Conservation (phyloP, 2,329 filamentous ascomycete species). For the Pseudogymnoascus verrucosus region DNA sequence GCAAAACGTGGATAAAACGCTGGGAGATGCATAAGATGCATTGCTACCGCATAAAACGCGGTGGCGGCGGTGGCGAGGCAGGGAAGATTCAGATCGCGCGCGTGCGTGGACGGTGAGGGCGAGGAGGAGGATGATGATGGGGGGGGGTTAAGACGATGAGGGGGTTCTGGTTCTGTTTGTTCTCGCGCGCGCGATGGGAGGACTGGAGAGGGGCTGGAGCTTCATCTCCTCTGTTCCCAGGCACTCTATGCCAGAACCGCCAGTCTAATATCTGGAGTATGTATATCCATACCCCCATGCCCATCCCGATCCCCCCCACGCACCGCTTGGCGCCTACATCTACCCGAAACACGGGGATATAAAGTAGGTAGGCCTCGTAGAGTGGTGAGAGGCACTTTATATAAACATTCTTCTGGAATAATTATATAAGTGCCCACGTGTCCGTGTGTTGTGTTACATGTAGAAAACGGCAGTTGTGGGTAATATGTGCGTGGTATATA, state of each 20-base stretch:
- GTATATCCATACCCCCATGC: background rate
- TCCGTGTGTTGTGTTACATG: background rate
- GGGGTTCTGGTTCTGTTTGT: too few species aligned
- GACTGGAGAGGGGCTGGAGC: background rate
- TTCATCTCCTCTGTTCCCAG: background rate
- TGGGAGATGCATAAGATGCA: background rate
- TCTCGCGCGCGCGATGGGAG: background rate
- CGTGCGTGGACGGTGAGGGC: background rate
- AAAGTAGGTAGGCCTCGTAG: background rate
- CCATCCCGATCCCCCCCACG: background rate
- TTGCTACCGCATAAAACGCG: background rate
- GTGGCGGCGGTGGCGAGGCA: background rate
- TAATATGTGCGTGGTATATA: background rate
- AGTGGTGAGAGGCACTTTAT: background rate
- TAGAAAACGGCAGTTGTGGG: background rate
- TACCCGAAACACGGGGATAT: slow-evolving; percentile 1
- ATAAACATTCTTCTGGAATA: background rate
- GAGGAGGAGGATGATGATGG: too few species aligned
- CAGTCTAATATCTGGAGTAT: background rate
- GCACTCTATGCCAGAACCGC: background rate
- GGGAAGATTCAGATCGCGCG: background rate
- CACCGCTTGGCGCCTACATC: background rate
- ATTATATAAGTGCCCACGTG: background rate
- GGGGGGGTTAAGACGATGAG: too few species aligned
- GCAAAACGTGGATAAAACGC: background rate